Evolutionary conservation across 208 protist species (phyloP).

Genomic region (Polymyxa betae): DNA sequence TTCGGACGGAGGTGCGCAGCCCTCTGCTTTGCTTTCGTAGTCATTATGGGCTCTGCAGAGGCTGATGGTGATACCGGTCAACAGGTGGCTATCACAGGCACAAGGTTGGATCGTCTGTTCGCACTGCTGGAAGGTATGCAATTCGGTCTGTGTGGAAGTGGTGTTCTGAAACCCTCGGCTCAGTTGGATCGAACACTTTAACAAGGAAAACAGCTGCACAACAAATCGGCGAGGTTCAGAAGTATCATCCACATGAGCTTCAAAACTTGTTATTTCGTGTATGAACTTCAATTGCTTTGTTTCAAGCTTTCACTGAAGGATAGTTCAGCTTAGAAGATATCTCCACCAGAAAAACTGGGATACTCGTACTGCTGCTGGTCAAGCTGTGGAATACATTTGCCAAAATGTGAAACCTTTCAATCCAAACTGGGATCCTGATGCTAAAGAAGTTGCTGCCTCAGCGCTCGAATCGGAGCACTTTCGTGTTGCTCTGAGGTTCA

Average conservation of each 20-base stretch:
- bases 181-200: conserved; percentile 12
- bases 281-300: background rate
- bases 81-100: too few species aligned
- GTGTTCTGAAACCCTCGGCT: too few species aligned
- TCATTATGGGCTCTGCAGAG: too few species aligned
- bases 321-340: background rate
- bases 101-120: too few species aligned
- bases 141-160: background rate
- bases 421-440: conserved; percentile 16
- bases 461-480: background rate
- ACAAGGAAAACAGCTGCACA: conserved; percentile 36
- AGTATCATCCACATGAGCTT: conserved; percentile 43
- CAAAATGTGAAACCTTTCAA: background rate
- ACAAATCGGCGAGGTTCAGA: conserved; percentile 45
- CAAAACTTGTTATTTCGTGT: conserved; percentile 43
- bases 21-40: too few species aligned
- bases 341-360: conserved; percentile 26
- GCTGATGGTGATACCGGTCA: too few species aligned
- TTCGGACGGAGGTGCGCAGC: too few species aligned
- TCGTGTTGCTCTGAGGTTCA: background rate
- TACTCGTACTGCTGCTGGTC: conserved; percentile 25
- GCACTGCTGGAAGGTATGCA: too few species aligned
- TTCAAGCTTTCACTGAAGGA: background rate
- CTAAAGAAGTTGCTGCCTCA: background rate
- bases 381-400: background rate